Conservation (phyloP, 345 rosid genomes). For the Carallia brachiata region DNA sequence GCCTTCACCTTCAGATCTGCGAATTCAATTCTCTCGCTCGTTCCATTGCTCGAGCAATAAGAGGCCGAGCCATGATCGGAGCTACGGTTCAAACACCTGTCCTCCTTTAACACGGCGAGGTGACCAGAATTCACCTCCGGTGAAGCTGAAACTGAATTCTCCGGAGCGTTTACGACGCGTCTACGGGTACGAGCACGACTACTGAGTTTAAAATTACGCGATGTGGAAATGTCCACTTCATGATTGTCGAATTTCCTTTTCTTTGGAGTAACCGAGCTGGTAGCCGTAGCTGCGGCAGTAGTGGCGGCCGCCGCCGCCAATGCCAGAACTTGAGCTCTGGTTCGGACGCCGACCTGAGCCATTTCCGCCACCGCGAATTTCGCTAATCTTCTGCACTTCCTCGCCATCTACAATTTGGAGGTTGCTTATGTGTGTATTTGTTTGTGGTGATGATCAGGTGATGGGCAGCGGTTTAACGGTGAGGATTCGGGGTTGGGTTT, state of each 20-base stretch:
- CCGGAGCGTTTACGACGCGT: slow-evolving; percentile 9
- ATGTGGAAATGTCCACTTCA: slow-evolving; percentile 12
- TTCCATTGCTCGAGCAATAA: slow-evolving; percentile 57
- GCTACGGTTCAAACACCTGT: slow-evolving; percentile 28
- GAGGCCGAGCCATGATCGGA: slow-evolving; percentile 35
- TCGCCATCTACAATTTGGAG: background rate
- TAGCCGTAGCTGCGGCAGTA: background rate
- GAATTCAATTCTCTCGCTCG: slow-evolving; percentile 35
- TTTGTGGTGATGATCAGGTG: background rate
- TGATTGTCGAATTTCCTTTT: slow-evolving; percentile 20
- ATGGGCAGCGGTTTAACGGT: background rate
- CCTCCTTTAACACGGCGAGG: slow-evolving; percentile 8
- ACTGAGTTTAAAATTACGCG: slow-evolving; percentile 33
- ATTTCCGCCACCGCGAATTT: slow-evolving; percentile 32
- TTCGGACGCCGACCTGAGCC: slow-evolving; percentile 35
- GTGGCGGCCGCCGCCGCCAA: background rate
- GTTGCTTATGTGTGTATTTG: background rate
- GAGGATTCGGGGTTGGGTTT: background rate
- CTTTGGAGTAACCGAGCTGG: slow-evolving; percentile 11
- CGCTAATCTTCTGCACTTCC: slow-evolving; percentile 20
- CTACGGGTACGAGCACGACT: slow-evolving; percentile 15
- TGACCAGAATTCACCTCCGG: slow-evolving; percentile 3
- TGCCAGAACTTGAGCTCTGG: slow-evolving; percentile 28
- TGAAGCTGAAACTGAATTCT: slow-evolving; percentile 5
- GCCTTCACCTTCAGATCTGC: slow-evolving; percentile 55